Evolutionary conservation across 176 grass and related monocot species (phyloP).

Genomic region (Carex littledalei): DNA sequence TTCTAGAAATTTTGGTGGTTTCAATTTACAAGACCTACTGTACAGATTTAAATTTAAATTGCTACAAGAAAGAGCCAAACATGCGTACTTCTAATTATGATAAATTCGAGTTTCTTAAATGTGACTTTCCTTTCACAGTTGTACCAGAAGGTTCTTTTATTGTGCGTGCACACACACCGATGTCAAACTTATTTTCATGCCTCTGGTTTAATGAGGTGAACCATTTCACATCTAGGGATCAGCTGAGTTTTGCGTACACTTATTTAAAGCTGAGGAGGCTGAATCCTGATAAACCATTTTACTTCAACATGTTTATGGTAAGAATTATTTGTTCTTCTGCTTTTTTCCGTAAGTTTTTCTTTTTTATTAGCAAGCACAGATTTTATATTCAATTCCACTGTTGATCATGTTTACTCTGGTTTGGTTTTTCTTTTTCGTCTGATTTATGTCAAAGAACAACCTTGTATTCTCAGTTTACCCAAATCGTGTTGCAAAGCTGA

Average conservation of each 20-base stretch:
- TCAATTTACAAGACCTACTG: not conserved
- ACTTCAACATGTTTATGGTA: constrained; percentile 90
- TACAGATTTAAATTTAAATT: not conserved
- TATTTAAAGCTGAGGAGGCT: constrained; percentile 78
- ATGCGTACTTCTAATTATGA: not conserved
- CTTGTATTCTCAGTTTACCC: not conserved
- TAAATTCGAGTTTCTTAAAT: not conserved
- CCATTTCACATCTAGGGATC: constrained; percentile 75
- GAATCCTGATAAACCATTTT: constrained; percentile 58
- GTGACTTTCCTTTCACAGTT: constrained; percentile 48
- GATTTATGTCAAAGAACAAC: not conserved
- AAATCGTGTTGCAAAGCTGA: not conserved
- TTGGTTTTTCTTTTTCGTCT: not conserved
- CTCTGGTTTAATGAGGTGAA: constrained; percentile 95
- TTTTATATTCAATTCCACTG: not conserved
- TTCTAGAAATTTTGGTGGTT: not conserved
- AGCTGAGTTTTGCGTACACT: constrained; percentile 86
- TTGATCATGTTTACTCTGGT: not conserved
- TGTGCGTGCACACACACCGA: constrained; percentile 72
- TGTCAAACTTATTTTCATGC: constrained; percentile 95
- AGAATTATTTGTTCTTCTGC: not conserved
- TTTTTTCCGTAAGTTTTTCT: not conserved
- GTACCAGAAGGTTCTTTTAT: constrained; percentile 96
- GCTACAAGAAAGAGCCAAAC: not conserved
- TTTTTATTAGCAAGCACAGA: not conserved